Conservation (phyloP, 2,329 filamentous ascomycete genomes). For the Grosmannia serpens region DNA sequence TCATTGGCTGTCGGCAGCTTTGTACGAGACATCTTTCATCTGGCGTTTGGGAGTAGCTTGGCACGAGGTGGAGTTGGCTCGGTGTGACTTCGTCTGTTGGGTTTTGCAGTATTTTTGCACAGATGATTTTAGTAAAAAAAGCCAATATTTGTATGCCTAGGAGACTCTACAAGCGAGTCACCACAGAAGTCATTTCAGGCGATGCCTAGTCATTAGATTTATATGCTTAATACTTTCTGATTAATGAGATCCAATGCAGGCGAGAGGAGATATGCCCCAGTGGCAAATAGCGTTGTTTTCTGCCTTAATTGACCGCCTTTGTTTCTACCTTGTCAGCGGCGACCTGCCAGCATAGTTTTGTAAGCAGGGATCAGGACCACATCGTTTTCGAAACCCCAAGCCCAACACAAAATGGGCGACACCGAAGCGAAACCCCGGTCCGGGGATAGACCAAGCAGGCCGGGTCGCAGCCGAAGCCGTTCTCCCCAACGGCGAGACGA, state of each 20-base stretch:
- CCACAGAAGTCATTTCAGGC: neutral
- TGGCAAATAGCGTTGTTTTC: too few species aligned
- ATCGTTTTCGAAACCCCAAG: neutral
- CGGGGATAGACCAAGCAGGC: neutral
- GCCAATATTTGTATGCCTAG: neutral
- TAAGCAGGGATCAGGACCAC: neutral
- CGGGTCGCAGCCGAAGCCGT: conserved; percentile 1
- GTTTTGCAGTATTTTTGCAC: neutral
- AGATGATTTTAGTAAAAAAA: neutral
- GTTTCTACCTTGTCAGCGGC: neutral
- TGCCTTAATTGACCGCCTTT: conserved; percentile 4
- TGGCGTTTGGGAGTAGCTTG: neutral
- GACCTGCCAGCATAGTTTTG: neutral
- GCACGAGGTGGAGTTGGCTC: conserved; percentile 1
- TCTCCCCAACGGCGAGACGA: conserved; percentile 3
- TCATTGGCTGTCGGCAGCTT: conserved; percentile 1
- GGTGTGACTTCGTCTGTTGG: neutral
- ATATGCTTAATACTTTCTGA: neutral
- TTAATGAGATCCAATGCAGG: too few species aligned
- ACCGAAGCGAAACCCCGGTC: neutral
- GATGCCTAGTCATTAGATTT: neutral
- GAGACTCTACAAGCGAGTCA: neutral
- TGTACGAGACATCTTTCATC: neutral
- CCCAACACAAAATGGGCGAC: neutral
- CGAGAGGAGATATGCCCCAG: neutral